phyloP scores from a whole-genome alignment of 108 stramenopile genomes.

The Conticribra guillardii region DNA sequence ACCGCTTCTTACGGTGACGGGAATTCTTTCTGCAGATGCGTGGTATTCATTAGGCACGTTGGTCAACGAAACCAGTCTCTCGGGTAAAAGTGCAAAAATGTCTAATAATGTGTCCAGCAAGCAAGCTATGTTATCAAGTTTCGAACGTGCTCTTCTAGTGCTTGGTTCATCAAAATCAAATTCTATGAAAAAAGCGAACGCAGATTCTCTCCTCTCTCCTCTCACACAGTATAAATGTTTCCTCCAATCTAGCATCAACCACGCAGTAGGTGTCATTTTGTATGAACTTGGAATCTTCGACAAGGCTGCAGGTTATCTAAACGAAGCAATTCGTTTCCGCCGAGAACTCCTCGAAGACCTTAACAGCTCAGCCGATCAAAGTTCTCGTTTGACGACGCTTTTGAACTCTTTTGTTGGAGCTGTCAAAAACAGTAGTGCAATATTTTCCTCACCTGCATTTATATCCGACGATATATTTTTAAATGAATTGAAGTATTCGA shows the following conservation, averaged over 20 bases:
- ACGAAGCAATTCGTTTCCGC: conserved; percentile 20
- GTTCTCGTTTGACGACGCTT: background rate
- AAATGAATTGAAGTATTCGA: conserved; percentile 14
- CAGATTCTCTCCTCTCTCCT: conserved; percentile 16
- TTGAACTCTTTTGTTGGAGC: conserved; percentile 8
- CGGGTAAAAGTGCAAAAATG: background rate
- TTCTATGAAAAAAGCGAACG: conserved; percentile 5
- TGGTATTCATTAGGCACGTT: conserved; percentile 44
- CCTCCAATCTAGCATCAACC: conserved; percentile 37
- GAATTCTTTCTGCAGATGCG: conserved; percentile 36
- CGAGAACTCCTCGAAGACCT: conserved; percentile 34
- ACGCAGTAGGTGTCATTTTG: conserved; percentile 34
- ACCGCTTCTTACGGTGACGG: conserved; percentile 29
- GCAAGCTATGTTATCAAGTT: conserved; percentile 26
- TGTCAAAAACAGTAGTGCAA: conserved; percentile 2
- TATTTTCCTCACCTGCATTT: conserved; percentile 8
- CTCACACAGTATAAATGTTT: conserved; percentile 26
- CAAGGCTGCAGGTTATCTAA: conserved; percentile 22
- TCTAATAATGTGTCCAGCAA: conserved; percentile 9
- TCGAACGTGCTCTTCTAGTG: conserved; percentile 39
- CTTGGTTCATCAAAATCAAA: conserved; percentile 21
- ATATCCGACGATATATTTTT: conserved; percentile 15
- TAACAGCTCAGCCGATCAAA: conserved; percentile 1
- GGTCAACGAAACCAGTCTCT: background rate
- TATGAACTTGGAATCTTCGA: conserved; percentile 35